Conservation (phyloP, 176 grass and related monocot species). For the Melocanna baccifera region DNA sequence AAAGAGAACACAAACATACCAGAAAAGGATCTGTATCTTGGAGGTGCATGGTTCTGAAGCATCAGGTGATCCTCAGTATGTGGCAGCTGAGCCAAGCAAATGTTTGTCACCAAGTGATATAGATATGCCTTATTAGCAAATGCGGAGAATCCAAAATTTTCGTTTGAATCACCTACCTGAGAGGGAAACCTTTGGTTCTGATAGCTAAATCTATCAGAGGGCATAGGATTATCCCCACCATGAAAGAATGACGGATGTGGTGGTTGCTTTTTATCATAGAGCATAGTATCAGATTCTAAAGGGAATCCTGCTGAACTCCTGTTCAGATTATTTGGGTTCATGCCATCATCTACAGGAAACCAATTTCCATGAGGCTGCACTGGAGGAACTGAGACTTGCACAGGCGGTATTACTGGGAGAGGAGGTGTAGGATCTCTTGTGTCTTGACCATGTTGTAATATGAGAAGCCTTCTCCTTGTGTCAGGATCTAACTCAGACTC, state of each 20-base stretch:
- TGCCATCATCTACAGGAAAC: conserved; percentile 57
- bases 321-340: conserved; percentile 51
- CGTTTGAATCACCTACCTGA: conserved; percentile 48
- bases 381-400: conserved; percentile 59
- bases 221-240: conserved; percentile 45
- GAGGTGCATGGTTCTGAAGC: conserved; percentile 47
- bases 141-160: neutral
- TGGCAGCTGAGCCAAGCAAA: conserved; percentile 52
- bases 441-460: conserved; percentile 97
- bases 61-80: conserved; percentile 49
- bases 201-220: conserved; percentile 63
- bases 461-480: conserved; percentile 95
- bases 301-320: conserved; percentile 53
- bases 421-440: conserved; percentile 71
- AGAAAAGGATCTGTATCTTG: conserved; percentile 63
- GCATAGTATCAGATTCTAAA: conserved; percentile 49
- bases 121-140: conserved; percentile 21
- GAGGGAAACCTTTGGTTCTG: conserved; percentile 68
- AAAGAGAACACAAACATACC: conserved; percentile 45
- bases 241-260: conserved; percentile 54
- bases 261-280: conserved; percentile 52
- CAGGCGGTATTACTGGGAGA: conserved; percentile 46
- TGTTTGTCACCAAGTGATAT: conserved; percentile 1
- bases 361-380: conserved; percentile 70
- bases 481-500: conserved; percentile 97